These are phyloP conservation scores for Kurtzmaniella quercitrusa DNA, from an alignment of 1,139 yeast species.

Conservation along the genomic window DNA sequence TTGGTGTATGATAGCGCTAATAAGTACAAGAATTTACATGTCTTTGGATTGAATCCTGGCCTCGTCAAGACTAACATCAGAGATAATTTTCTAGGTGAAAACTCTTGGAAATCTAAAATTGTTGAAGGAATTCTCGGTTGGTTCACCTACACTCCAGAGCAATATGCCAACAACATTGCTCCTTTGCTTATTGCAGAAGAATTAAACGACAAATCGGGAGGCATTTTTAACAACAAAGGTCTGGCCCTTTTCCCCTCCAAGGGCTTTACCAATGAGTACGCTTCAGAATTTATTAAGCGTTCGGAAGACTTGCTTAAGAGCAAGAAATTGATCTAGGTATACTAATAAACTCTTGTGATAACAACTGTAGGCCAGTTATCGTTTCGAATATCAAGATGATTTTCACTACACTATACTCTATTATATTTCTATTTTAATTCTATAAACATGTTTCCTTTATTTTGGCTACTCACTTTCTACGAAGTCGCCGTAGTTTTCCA, in stretches of 20 bases:
- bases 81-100: slow-evolving; percentile 21
- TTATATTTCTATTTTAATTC: neutral
- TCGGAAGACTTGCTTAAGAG: neutral
- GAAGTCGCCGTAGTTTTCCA: slow-evolving; percentile 15
- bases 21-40: slow-evolving; percentile 13
- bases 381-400: too few species aligned
- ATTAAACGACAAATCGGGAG: slow-evolving; percentile 20
- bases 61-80: slow-evolving; percentile 27
- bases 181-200: slow-evolving; percentile 24
- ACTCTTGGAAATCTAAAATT: slow-evolving; percentile 14
- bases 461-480: neutral
- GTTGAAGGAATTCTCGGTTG: slow-evolving; percentile 22
- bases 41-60: slow-evolving; percentile 34
- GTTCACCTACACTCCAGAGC: slow-evolving; percentile 23
- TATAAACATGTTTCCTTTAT: neutral
- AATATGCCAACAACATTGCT: slow-evolving; percentile 21
- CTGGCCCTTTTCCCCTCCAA: slow-evolving; percentile 17
- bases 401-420: neutral
- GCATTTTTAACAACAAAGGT: slow-evolving; percentile 21
- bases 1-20: slow-evolving; percentile 18
- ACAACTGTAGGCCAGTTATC: too few species aligned
- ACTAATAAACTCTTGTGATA: too few species aligned
- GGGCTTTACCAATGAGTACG: slow-evolving; percentile 20
- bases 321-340: neutral
- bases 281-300: slow-evolving; percentile 13